A percentile compares a stretch with the other conserved stretches of the same genome.
Conservation (phyloP, 306 rosid species). For the Pyrus communis region DNA sequence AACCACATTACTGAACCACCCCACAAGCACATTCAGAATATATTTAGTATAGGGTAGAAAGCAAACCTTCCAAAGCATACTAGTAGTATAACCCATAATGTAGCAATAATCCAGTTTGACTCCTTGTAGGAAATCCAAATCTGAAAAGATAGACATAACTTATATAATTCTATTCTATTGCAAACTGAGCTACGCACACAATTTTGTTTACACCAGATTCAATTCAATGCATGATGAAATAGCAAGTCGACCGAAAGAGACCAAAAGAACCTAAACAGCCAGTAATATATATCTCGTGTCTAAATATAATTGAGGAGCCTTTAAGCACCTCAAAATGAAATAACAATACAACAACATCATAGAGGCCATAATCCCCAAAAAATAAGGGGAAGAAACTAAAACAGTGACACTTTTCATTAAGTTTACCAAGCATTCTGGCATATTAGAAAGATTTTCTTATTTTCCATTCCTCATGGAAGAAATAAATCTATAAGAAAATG, state of each 20-base stretch:
- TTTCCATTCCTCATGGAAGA: background rate
- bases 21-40: background rate
- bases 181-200: conserved; percentile 6
- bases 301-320: background rate
- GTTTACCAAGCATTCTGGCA: too few species aligned
- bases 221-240: background rate
- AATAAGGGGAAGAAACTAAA: background rate
- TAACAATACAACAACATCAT: background rate
- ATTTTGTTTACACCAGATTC: background rate
- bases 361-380: background rate
- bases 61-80: conserved; percentile 63
- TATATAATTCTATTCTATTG: background rate
- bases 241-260: background rate
- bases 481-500: background rate
- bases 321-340: background rate
- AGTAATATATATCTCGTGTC: background rate
- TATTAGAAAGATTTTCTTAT: too few species aligned
- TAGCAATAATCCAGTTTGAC: conserved; percentile 51
- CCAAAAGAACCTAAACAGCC: background rate
- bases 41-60: background rate
- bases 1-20: background rate
- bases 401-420: too few species aligned
- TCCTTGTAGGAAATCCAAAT: conserved; percentile 77
- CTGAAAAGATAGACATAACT: conserved; percentile 31
- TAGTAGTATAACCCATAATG: conserved; percentile 57